phyloP scores from a whole-genome alignment of 2,329 filamentous ascomycete genomes.

The Talaromyces sp. region DNA sequence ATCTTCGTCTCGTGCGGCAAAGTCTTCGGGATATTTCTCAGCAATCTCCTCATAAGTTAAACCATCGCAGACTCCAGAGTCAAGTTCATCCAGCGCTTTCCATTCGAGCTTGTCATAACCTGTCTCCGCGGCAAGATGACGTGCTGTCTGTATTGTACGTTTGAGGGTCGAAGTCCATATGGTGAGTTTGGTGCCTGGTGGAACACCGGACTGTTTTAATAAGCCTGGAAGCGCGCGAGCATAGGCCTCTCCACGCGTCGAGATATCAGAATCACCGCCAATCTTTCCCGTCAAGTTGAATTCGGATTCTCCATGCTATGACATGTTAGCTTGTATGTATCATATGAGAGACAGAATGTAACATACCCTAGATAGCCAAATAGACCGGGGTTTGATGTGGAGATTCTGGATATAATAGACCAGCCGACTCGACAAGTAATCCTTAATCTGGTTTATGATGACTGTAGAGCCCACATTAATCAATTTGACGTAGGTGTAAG shows the following conservation, averaged over 20 bases:
- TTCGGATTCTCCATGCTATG: constrained; percentile 85
- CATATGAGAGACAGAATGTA: neutral
- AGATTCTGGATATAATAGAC: constrained; percentile 99
- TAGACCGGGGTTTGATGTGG: constrained; percentile 92
- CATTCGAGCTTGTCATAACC: constrained; percentile 91
- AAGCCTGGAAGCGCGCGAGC: constrained; percentile 79
- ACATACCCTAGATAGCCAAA: constrained; percentile 87
- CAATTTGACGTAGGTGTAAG: constrained; percentile 93
- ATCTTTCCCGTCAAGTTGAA: constrained; percentile 90
- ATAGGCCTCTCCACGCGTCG: constrained; percentile 81
- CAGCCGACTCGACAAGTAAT: constrained; percentile 92
- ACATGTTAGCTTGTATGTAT: neutral
- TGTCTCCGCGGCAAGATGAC: constrained; percentile 67
- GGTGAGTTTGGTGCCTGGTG: constrained; percentile 60
- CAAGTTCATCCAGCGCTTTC: constrained; percentile 97
- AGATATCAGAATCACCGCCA: constrained; percentile 85
- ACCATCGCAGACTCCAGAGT: constrained; percentile 93
- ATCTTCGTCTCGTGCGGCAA: constrained; percentile 90
- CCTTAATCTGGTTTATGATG: constrained; percentile 95
- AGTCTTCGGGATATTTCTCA: constrained; percentile 86
- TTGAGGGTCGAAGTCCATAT: constrained; percentile 73
- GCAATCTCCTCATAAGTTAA: constrained; percentile 96
- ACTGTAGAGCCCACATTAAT: constrained; percentile 95
- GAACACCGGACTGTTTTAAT: constrained; percentile 79
- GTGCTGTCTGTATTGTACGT: constrained; percentile 87